Percentiles rank a stretch among this genome's conserved stretches.
Conservation (phyloP, 192 early-diverging fungal genomes). For the Dimargaris xerosporica region DNA sequence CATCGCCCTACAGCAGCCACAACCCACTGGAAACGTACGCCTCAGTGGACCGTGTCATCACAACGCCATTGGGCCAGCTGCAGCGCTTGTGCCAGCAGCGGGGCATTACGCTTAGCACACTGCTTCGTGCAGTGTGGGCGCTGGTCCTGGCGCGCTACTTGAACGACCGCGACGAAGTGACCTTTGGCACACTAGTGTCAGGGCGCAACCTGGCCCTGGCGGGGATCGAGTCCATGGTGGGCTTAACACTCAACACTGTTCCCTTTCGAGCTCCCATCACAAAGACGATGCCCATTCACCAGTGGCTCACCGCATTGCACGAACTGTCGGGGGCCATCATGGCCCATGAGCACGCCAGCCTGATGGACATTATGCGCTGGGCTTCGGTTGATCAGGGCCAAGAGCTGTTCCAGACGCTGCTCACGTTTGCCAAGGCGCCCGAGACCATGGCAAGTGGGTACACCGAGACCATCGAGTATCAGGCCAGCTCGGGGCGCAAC, state of each 20-base stretch:
- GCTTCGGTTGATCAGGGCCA: not conserved
- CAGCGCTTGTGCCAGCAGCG: not conserved
- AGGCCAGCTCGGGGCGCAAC: not conserved
- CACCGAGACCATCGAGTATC: not conserved
- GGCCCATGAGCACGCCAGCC: not conserved
- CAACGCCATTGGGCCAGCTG: not conserved
- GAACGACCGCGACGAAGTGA: conserved; percentile 1
- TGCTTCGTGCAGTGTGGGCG: conserved; percentile 4
- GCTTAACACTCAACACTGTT: conserved; percentile 4
- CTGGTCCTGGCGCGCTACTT: conserved; percentile 1
- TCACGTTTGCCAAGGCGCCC: not conserved
- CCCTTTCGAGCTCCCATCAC: not conserved
- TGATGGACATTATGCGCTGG: not conserved
- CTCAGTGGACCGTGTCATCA: not conserved
- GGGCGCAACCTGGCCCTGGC: not conserved
- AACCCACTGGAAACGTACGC: not conserved
- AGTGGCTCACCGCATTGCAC: not conserved
- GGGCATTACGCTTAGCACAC: not conserved
- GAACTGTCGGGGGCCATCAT: not conserved
- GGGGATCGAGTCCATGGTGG: conserved; percentile 10
- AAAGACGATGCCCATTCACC: not conserved
- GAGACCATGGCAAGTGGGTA: not conserved
- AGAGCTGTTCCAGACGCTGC: not conserved
- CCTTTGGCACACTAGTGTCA: conserved; percentile 1
- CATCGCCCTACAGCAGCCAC: not conserved